Evolutionary conservation across 2,329 filamentous ascomycete genomes (phyloP), one percentile per base, ranked within the genome.

Genomic region (Lecanosticta acicola): DNA sequence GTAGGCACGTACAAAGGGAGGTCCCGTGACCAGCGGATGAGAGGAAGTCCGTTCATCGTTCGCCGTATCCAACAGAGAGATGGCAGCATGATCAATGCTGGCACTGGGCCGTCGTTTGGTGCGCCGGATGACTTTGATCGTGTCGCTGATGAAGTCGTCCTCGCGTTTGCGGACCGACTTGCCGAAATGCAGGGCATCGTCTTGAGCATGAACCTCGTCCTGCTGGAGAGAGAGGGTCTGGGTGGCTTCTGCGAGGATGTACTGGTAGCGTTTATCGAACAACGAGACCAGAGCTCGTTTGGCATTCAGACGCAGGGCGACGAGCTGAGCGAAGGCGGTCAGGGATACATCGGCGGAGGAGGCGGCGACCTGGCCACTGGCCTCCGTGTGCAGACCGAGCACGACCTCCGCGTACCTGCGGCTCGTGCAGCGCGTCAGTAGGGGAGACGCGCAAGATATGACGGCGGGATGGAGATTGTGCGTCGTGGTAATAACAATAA

Each of bases 231-330:
- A 41, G 63, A 63, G 54, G 0, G 66, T 68, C 46, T 64, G 66
- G 2, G 72, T 73, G 14, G 71, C 68, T 55, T 77, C 74, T 8
- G 72, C 72, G n/a, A 77, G 57, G 20, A 76, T 69, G 45, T 72
- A 75, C 51, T 75, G 72, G 16, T 60, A 64, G 4, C 72, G 64
- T 21, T 68, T 66, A 52, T 74, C 72, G 43, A 76, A 71, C 7
- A 76, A 62, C 50, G 67, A 71, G 46, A 70, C 56, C 49, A 69
- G 56, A 13, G 58, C 60, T 11, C 67, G 59, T 35, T 64, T 59
- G 4, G 59, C 58, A 26, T 64, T 51, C 5, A 70, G 54, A 11
- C 67, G 59, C 49, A 64, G 60, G 38, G 64, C 61, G 8, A 60
- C 61, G 13, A 70, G 59, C 43, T 70, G 77, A 8, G 73, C 65